Percentiles rank a stretch among this genome's conserved stretches.
phyloP scores from a whole-genome alignment of 768 basidiomycete genomes.

The Xerocomus potaroensis region DNA sequence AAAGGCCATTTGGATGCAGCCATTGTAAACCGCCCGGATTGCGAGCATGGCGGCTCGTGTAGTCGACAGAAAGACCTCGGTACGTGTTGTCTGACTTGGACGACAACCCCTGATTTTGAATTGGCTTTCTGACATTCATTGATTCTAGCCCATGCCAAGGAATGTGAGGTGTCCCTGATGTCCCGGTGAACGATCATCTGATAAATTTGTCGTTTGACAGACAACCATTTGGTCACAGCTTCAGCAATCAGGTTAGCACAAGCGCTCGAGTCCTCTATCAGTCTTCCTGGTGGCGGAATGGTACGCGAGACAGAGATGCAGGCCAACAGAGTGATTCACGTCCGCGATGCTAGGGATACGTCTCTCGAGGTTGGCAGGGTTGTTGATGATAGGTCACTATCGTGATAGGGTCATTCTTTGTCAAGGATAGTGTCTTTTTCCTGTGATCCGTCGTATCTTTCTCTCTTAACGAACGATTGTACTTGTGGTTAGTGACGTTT shows the following conservation, averaged over 20 bases:
- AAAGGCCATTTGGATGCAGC: slow-evolving; percentile 59
- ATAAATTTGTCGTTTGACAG: slow-evolving; percentile 23
- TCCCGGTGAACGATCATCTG: background rate
- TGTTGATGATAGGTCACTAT: slow-evolving; percentile 2
- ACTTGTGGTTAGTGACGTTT: no score
- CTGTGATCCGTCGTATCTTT: no score
- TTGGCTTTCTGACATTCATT: slow-evolving; percentile 7
- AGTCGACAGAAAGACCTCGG: slow-evolving; percentile 61
- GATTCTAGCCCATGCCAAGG: slow-evolving; percentile 60
- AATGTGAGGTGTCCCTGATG: slow-evolving; percentile 49
- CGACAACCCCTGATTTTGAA: slow-evolving; percentile 1
- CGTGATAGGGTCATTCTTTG: background rate
- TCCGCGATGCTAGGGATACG: background rate
- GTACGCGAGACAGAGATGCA: slow-evolving; percentile 1
- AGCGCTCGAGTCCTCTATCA: background rate
- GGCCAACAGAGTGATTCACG: background rate
- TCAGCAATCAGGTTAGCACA: slow-evolving; percentile 1
- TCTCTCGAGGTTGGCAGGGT: background rate
- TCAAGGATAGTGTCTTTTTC: background rate
- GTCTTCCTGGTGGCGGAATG: slow-evolving; percentile 1
- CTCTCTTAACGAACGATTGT: no score
- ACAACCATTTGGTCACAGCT: slow-evolving; percentile 36
- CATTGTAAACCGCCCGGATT: slow-evolving; percentile 62
- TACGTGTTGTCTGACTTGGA: slow-evolving; percentile 31
- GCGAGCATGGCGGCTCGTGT: slow-evolving; percentile 59